Evolutionary conservation across 306 rosid species (phyloP).

Genomic region (Trifolium fragiferum): DNA sequence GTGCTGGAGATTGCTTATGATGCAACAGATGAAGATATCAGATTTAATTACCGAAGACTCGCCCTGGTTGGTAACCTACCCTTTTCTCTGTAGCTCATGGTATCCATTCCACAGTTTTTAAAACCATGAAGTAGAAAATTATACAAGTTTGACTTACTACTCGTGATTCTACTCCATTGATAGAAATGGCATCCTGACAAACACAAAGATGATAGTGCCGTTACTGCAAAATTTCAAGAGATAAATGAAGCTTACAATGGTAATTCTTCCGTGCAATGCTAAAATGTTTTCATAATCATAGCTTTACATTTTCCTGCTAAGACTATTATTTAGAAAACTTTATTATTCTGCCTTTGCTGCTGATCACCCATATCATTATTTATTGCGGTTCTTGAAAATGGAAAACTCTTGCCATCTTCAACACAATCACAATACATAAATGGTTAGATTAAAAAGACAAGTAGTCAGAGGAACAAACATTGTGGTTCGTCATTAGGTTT

Average conservation of each 20-base stretch:
- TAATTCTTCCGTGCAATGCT: conserved; percentile 37
- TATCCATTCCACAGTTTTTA: conserved; percentile 17
- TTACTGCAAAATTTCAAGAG: conserved; percentile 77
- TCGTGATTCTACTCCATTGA: conserved; percentile 41
- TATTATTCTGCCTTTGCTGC: background rate
- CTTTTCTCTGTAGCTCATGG: background rate
- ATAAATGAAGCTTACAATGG: conserved; percentile 78
- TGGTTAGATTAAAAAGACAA: too few relatives aligned
- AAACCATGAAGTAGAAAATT: background rate
- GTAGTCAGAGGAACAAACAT: too few relatives aligned
- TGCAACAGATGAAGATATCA: conserved; percentile 74
- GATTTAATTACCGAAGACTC: conserved; percentile 69
- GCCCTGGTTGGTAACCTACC: conserved; percentile 63
- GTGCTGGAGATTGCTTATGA: conserved; percentile 79
- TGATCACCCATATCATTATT: background rate
- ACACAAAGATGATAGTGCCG: conserved; percentile 59
- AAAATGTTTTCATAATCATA: background rate
- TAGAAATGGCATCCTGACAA: conserved; percentile 92
- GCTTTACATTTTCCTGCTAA: conserved; percentile 3
- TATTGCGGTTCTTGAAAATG: too few relatives aligned
- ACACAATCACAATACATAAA: too few relatives aligned
- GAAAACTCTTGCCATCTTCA: too few relatives aligned
- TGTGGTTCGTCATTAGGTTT: too few relatives aligned
- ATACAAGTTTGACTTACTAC: conserved; percentile 35
- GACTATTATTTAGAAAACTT: conserved; percentile 20